Percentiles rank a stretch among this genome's conserved stretches.
phyloP scores from a whole-genome alignment of 768 basidiomycete genomes.

The Lyophyllum atratum region DNA sequence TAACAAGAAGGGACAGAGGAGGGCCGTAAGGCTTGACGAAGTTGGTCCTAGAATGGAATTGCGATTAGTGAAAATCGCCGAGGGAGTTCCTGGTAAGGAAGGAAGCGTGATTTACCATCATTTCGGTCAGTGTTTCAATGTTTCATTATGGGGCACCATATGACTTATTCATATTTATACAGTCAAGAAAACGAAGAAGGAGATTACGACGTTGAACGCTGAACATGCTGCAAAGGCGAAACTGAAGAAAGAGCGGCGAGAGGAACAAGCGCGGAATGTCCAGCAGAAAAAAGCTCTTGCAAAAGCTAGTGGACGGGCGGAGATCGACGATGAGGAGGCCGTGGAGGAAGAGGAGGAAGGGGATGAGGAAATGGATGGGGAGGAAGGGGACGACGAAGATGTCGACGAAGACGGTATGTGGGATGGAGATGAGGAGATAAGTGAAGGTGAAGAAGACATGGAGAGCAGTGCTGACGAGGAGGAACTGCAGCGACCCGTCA shows the following conservation, averaged over 20 bases:
- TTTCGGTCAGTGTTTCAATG: slow-evolving; percentile 63
- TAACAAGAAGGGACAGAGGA: slow-evolving; percentile 87
- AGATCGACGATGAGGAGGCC: slow-evolving; percentile 37
- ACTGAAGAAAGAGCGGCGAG: slow-evolving; percentile 73
- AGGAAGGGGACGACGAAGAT: slow-evolving; percentile 27
- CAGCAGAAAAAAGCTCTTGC: slow-evolving; percentile 67
- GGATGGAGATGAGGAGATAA: slow-evolving; percentile 68
- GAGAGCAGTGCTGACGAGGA: slow-evolving; percentile 52
- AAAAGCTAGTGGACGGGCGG: slow-evolving; percentile 20
- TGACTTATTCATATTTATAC: slow-evolving; percentile 11
- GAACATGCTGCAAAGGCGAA: slow-evolving; percentile 79
- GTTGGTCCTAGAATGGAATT: slow-evolving; percentile 96
- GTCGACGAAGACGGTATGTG: slow-evolving; percentile 40
- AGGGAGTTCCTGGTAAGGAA: slow-evolving; percentile 92
- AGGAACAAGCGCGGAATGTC: slow-evolving; percentile 93
- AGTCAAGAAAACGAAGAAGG: slow-evolving; percentile 92
- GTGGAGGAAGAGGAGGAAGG: slow-evolving; percentile 44
- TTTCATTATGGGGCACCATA: not conserved
- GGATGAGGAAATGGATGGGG: slow-evolving; percentile 36
- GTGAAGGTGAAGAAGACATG: slow-evolving; percentile 46
- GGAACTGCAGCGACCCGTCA: slow-evolving; percentile 46
- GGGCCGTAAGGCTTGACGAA: slow-evolving; percentile 91
- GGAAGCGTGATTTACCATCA: slow-evolving; percentile 93
- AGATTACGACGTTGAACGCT: slow-evolving; percentile 64
- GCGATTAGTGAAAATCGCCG: slow-evolving; percentile 88